Conservation (phyloP, 2,329 filamentous ascomycete genomes). For the Aspergillus costaricaensis region DNA sequence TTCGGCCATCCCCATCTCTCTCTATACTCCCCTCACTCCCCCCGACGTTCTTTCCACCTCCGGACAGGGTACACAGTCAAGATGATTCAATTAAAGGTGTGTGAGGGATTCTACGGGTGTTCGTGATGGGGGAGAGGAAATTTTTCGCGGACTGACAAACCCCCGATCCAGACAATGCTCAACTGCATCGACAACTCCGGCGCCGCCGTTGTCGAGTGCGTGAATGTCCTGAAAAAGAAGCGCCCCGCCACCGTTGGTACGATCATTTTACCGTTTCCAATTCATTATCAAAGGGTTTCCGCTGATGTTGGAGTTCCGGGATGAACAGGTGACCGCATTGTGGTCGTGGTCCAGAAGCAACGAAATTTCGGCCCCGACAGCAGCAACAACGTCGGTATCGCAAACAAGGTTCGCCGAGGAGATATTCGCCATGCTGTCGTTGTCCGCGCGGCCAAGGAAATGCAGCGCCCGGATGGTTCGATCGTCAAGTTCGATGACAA, state of each 20-base stretch:
- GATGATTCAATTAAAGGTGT: slow-evolving; percentile 89
- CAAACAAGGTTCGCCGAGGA: slow-evolving; percentile 92
- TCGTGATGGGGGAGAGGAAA: neutral
- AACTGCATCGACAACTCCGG: slow-evolving; percentile 99
- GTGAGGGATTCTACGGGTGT: neutral
- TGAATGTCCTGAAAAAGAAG: slow-evolving; percentile 89
- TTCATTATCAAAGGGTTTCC: neutral
- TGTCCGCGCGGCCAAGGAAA: slow-evolving; percentile 85
- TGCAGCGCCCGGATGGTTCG: slow-evolving; percentile 83
- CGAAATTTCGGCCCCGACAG: slow-evolving; percentile 72
- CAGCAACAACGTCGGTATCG: slow-evolving; percentile 70
- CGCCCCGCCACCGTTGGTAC: slow-evolving; percentile 80
- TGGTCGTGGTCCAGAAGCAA: slow-evolving; percentile 97
- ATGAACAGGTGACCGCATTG: slow-evolving; percentile 81
- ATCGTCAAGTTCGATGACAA: slow-evolving; percentile 96
- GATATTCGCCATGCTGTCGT: slow-evolving; percentile 96
- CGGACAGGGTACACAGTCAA: slow-evolving; percentile 47
- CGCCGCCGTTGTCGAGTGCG: slow-evolving; percentile 94
- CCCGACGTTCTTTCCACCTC: slow-evolving; percentile 1
- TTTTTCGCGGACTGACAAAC: slow-evolving; percentile 14
- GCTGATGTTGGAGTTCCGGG: slow-evolving; percentile 10
- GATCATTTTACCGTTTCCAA: slow-evolving; percentile 22
- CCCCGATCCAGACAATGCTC: slow-evolving; percentile 73
- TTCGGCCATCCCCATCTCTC: slow-evolving; percentile 14
- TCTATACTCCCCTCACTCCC: neutral